phyloP scores from a whole-genome alignment of 768 basidiomycete genomes.

The Zangia roseola region DNA sequence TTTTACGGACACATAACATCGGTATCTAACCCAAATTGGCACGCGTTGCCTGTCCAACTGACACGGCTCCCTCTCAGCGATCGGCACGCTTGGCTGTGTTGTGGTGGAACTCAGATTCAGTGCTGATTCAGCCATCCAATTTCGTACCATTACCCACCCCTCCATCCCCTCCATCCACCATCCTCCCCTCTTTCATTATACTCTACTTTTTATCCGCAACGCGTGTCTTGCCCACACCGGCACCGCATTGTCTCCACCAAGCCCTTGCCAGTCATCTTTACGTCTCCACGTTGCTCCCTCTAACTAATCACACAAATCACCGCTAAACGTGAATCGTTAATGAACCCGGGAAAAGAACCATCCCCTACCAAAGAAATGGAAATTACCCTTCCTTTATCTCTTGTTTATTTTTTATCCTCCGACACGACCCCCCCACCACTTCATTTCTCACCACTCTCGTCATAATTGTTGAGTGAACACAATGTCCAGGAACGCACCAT shows the following conservation, averaged over 20 bases:
- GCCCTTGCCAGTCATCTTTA: conserved; percentile 12
- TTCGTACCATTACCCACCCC: background rate
- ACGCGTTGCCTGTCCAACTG: conserved; percentile 33
- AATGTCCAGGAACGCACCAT: background rate
- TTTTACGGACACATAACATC: conserved; percentile 25
- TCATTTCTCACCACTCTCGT: background rate
- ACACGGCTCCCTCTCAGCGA: conserved; percentile 30
- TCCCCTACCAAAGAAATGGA: too few relatives aligned
- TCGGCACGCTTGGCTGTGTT: conserved; percentile 30
- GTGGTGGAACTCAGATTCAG: conserved; percentile 18
- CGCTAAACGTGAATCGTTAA: background rate
- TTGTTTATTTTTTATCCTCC: background rate
- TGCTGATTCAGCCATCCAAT: conserved; percentile 27
- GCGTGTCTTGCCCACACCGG: conserved; percentile 22
- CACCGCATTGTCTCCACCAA: conserved; percentile 24
- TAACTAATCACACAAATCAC: conserved; percentile 16
- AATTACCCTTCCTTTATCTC: background rate
- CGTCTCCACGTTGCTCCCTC: conserved; percentile 7
- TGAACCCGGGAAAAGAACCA: conserved; percentile 1
- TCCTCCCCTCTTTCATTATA: conserved; percentile 13
- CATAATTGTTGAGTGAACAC: conserved; percentile 1
- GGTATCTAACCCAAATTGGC: conserved; percentile 30
- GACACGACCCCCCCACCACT: background rate
- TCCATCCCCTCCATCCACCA: conserved; percentile 1
- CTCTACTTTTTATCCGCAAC: conserved; percentile 13